Base-by-base conservation (phyloP, 208 protist genomes). In the Leishmania amazonensis region DNA sequence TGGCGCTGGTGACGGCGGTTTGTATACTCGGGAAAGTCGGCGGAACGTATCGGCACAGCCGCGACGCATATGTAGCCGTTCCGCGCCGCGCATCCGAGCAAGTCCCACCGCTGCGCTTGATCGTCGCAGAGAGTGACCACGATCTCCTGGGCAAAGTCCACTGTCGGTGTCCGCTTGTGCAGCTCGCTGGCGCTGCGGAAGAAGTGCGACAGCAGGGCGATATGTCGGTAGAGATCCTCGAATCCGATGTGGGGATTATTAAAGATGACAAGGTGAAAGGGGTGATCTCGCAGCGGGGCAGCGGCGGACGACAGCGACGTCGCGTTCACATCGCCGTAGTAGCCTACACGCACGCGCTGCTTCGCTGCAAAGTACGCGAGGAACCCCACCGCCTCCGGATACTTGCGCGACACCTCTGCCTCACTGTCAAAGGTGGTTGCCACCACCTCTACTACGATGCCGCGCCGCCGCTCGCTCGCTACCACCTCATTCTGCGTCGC, bases 171-270 rank as follows among this genome's bases (percentile, higher is more conserved):
- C 3, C 1, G n/a, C 17, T 1, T 28, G 38, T 15, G 11, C 31
- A 87, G 74, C 45, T 85, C 85, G 19, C 73, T 68, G 3, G 75
- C 80, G 42, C 85, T 87, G 49, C 51, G 58, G 74, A 93, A 89
- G 76, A 88, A 88, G 76, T 93, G 89, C 5, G 87, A 83, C 49
- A 88, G 76, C 9, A 90, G 79, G 6, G 82, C 62, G 54, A 87
- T 85, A 58, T 92, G 87, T 53, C 86, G 84, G 62, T 88, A 87
- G 28, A 90, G 75, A 57, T 93, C 88, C 78, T 93, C 87, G 15
- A 87, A 79, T 28, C 89, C 89, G 31, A 89, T 84, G 80, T 93
- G 89, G 1, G 89, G 89, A 53, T 93, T 93, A 81, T 93, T 93
- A 79, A 93, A 93, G 38, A 89, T 60, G 57, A 90, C 51, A 5